A percentile compares a stretch with the other conserved stretches of the same genome.
phyloP scores from a whole-genome alignment of 2,329 filamentous ascomycete genomes.

The Talaromyces pinophilus region DNA sequence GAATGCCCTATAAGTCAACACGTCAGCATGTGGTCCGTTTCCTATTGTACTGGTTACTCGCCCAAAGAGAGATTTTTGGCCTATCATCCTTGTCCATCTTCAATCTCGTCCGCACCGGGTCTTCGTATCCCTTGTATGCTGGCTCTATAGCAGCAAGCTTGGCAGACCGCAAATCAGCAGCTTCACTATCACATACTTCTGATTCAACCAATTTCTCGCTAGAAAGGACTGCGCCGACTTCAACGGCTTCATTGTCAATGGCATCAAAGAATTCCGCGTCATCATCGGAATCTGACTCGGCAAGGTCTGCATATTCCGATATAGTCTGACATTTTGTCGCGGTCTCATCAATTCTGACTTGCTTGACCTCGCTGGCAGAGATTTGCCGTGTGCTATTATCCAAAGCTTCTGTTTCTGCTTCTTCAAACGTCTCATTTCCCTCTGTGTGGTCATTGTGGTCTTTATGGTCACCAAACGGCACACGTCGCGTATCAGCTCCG shows the following conservation, averaged over 20 bases:
- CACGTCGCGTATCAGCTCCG: background rate
- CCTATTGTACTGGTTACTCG: conserved; percentile 51
- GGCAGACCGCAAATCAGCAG: conserved; percentile 47
- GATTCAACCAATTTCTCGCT: conserved; percentile 50
- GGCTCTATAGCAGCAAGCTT: conserved; percentile 67
- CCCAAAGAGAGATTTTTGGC: conserved; percentile 94
- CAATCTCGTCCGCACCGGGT: conserved; percentile 74
- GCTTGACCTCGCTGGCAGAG: background rate
- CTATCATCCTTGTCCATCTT: conserved; percentile 90
- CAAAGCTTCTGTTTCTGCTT: conserved; percentile 1
- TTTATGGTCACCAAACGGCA: background rate
- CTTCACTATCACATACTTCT: conserved; percentile 46
- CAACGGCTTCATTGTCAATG: conserved; percentile 87
- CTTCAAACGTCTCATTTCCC: background rate
- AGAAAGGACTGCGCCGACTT: conserved; percentile 63
- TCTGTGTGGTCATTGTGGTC: background rate
- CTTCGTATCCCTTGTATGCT: conserved; percentile 88
- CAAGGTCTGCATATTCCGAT: conserved; percentile 70
- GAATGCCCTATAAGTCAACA: conserved; percentile 66
- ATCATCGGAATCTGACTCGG: conserved; percentile 73
- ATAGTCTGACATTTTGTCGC: conserved; percentile 61
- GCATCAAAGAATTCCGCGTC: conserved; percentile 98
- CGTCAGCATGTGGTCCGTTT: conserved; percentile 5
- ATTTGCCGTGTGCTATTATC: background rate
- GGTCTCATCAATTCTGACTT: background rate